Base-by-base conservation (phyloP, 2,329 filamentous ascomycete genomes). In the Amylocarpus encephaloides region DNA sequence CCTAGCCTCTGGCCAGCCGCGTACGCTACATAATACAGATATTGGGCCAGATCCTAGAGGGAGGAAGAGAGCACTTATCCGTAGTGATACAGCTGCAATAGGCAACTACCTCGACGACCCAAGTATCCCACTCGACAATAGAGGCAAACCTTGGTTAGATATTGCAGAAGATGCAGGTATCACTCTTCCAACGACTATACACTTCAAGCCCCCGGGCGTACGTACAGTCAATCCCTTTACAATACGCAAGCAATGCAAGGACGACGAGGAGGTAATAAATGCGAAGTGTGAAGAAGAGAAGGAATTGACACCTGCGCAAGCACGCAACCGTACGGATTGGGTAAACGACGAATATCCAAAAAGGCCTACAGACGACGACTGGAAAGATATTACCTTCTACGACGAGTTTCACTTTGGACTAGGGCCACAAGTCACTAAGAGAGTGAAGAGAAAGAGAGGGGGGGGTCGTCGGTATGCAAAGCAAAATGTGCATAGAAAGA, bases 231-330 rank as follows among this genome's bases (percentile, higher is more conserved):
- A 50, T 15, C 26, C 34, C 4, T 3, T 18, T 6, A 30, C 48
- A 6, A 40, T 50, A 16, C 30, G n/a, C 6, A 13, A 11, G 15
- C 29, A 13, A 11, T 18, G 29, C 11, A 12, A 43, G 30, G 6
- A 39, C 5, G 11, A 50, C 15, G 43, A 50, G 11, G 48, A 16
- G 1, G 33, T 50, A 16, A 50, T 50, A n/a, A 50, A 50, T 46
- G 48, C 48, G 2, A 15, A 26, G 4, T 49, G 32, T 29, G 15
- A 33, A 6, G 35, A 50, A 22, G 48, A 50, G 42, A 45, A 22
- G 18, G 41, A 45, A 10, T 29, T 41, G 11, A 45, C 35, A 13
- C n/a, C 34, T 4, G 16, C 4, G 22, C 39, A 49, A 35, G 46
- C 38, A n/a, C n/a, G n/a, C 6, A 35, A 13, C 12, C 10, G 10